phyloP scores from a whole-genome alignment of 441 rosid species.

The Populus hybrid region DNA sequence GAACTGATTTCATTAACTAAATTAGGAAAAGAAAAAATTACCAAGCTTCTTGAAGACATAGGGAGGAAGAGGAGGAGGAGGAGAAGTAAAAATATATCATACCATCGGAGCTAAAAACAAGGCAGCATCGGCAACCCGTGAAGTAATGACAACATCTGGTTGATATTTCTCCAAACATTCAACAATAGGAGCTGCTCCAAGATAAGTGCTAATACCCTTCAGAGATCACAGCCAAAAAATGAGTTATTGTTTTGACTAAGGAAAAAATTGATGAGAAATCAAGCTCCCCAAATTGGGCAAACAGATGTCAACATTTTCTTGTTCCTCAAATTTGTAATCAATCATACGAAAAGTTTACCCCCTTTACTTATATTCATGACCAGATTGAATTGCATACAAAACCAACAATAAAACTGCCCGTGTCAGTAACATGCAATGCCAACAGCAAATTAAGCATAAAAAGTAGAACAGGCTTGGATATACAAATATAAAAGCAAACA shows the following conservation, averaged over 20 bases:
- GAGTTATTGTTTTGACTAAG: neutral
- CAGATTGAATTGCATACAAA: neutral
- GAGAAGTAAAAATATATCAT: conserved; percentile 2
- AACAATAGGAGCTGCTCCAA: conserved; percentile 94
- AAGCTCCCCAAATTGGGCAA: neutral
- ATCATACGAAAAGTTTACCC: neutral
- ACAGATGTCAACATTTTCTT: neutral
- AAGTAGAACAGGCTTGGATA: neutral
- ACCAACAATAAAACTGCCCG: neutral
- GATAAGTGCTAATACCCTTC: conserved; percentile 83
- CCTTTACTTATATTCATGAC: neutral
- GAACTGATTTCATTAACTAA: neutral
- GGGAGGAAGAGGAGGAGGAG: neutral
- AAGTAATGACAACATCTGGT: conserved; percentile 77
- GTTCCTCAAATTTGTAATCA: neutral
- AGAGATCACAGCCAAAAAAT: conserved; percentile 19
- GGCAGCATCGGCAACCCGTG: conserved; percentile 91
- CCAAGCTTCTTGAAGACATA: neutral
- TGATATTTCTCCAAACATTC: conserved; percentile 83
- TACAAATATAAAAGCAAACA: neutral
- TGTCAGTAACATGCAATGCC: neutral
- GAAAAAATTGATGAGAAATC: neutral
- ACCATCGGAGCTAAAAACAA: conserved; percentile 95
- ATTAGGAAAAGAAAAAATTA: neutral
- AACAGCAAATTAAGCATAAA: neutral